Conservation (phyloP, 495 filamentous ascomycete genomes). For the Penicillium ucsense region DNA sequence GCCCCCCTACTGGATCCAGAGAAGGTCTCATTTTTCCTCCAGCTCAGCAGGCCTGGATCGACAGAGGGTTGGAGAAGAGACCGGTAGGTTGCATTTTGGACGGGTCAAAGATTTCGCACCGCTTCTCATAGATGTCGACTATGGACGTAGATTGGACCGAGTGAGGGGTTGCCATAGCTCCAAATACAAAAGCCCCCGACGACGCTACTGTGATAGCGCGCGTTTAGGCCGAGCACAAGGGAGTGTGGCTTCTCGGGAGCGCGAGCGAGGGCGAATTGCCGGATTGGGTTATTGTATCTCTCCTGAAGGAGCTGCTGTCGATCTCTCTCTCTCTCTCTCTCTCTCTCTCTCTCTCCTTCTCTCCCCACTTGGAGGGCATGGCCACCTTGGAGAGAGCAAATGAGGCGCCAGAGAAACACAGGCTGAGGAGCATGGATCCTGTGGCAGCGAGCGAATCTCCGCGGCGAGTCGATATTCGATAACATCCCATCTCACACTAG, state of each 20-base stretch:
- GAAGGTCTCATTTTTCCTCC: neutral
- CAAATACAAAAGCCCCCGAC: neutral
- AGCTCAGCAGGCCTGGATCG: conserved; percentile 1
- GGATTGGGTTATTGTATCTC: conserved; percentile 6
- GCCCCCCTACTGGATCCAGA: conserved; percentile 6
- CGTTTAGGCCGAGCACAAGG: too few relatives aligned
- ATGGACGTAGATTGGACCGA: conserved; percentile 3
- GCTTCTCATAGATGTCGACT: too few relatives aligned
- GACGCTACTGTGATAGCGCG: neutral
- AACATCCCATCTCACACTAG: conserved; percentile 2
- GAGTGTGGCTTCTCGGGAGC: neutral
- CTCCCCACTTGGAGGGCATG: too few relatives aligned
- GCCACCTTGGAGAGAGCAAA: too few relatives aligned
- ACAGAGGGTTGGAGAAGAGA: neutral
- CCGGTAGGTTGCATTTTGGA: neutral
- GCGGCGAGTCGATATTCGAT: conserved; percentile 5
- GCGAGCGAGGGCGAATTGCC: conserved; percentile 6
- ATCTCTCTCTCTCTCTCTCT: conserved; percentile 8
- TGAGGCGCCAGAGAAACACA: conserved; percentile 16
- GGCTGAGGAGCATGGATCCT: conserved; percentile 18
- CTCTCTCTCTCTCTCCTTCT: too few relatives aligned
- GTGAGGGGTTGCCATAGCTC: neutral
- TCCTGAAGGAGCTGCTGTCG: conserved; percentile 11
- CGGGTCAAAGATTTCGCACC: neutral
- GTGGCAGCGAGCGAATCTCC: conserved; percentile 14